Percentiles rank a stretch among this genome's conserved stretches.
phyloP scores from a whole-genome alignment of 2,329 filamentous ascomycete species.

The Paramyrothecium roridum region DNA sequence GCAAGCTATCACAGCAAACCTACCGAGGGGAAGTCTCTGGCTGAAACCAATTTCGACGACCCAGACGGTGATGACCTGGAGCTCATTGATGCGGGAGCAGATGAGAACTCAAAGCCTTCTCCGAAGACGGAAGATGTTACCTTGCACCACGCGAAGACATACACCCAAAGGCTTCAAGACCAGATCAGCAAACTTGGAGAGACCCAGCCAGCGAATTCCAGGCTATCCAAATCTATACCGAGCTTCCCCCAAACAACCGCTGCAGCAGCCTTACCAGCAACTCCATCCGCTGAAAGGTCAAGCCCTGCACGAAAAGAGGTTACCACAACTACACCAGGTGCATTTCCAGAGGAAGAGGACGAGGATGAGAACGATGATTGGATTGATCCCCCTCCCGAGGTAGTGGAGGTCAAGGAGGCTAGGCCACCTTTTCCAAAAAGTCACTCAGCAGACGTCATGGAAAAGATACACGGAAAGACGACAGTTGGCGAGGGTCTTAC shows the following conservation, averaged over 20 bases:
- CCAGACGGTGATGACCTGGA: conserved; percentile 46
- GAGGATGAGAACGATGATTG: conserved; percentile 50
- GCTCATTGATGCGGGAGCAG: conserved; percentile 50
- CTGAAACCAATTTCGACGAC: conserved; percentile 39
- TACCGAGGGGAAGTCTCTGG: conserved; percentile 71
- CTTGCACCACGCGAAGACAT: conserved; percentile 71
- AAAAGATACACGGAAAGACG: conserved; percentile 47
- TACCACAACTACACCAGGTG: conserved; percentile 50
- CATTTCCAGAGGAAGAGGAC: conserved; percentile 55
- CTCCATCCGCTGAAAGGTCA: conserved; percentile 21
- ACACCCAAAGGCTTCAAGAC: conserved; percentile 90
- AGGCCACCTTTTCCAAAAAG: conserved; percentile 57
- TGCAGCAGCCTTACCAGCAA: conserved; percentile 20
- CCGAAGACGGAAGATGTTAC: conserved; percentile 43
- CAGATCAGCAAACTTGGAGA: conserved; percentile 76
- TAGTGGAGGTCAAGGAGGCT: conserved; percentile 21
- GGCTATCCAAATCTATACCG: conserved; percentile 46
- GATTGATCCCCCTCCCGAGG: conserved; percentile 51
- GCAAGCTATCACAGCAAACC: conserved; percentile 72
- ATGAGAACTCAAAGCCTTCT: conserved; percentile 25
- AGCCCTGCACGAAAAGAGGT: conserved; percentile 22
- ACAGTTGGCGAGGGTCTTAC: conserved; percentile 31
- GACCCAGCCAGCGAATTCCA: conserved; percentile 44
- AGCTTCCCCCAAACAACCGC: conserved; percentile 28
- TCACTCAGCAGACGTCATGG: conserved; percentile 59